phyloP scores from a whole-genome alignment of 768 basidiomycete genomes.

The Mycena galopus region DNA sequence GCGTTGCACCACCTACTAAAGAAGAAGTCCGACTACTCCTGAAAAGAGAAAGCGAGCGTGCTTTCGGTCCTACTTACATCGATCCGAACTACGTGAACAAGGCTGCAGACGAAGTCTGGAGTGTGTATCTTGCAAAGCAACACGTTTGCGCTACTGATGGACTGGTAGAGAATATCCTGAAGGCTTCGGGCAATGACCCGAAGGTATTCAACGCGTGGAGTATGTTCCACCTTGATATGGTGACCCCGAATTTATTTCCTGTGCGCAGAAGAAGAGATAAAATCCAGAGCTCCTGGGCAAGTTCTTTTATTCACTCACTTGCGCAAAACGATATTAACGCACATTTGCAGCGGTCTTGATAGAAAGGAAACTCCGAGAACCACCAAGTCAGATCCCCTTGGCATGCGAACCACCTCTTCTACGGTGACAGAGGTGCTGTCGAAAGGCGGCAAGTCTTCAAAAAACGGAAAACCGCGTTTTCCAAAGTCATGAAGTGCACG shows the following conservation, averaged over 20 bases:
- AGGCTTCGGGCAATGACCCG: slow-evolving; percentile 33
- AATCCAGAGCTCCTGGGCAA: slow-evolving; percentile 18
- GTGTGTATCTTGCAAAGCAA: slow-evolving; percentile 14
- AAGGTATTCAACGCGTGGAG: slow-evolving; percentile 29
- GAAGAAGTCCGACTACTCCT: slow-evolving; percentile 22
- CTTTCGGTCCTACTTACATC: slow-evolving; percentile 14
- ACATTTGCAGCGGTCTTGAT: neutral
- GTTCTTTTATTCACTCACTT: neutral
- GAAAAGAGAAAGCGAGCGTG: slow-evolving; percentile 25
- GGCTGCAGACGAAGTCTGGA: slow-evolving; percentile 31
- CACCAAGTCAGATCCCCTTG: neutral
- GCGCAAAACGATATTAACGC: neutral
- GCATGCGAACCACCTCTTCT: neutral
- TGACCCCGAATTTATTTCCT: neutral
- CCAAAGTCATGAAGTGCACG: neutral
- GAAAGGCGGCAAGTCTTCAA: neutral
- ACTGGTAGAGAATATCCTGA: slow-evolving; percentile 19
- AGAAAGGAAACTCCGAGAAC: neutral
- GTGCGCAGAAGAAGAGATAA: slow-evolving; percentile 28
- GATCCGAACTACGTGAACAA: slow-evolving; percentile 29
- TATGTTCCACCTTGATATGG: neutral
- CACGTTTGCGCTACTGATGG: neutral
- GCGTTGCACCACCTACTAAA: neutral
- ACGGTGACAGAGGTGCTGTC: neutral
- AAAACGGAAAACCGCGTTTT: slow-evolving; percentile 1